These are phyloP conservation scores for Carex cristatella DNA, from an alignment of 176 grass and related monocot species.

Conservation along the genomic window DNA sequence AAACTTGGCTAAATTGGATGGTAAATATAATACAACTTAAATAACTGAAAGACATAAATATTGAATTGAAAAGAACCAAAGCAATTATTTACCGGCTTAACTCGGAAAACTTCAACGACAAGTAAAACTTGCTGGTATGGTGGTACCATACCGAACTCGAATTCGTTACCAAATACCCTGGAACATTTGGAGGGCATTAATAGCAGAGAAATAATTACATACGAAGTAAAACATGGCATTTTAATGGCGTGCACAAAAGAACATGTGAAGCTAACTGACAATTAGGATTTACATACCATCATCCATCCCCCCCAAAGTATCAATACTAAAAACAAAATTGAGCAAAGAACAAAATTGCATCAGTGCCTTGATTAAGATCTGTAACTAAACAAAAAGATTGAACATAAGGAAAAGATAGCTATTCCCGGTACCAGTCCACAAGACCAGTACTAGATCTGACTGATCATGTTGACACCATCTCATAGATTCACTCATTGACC, in stretches of 20 bases:
- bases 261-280: neutral
- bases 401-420: neutral
- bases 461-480: neutral
- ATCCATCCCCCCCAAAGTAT: neutral
- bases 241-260: neutral
- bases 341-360: neutral
- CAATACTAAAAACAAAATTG: neutral
- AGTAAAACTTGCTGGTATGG: neutral
- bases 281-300: neutral
- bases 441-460: neutral
- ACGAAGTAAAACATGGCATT: neutral
- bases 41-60: neutral
- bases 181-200: neutral
- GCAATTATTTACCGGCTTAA: neutral
- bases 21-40: neutral
- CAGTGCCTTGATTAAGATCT: neutral
- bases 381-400: constrained; percentile 3
- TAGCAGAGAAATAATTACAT: neutral
- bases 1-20: neutral
- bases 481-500: neutral
- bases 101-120: neutral
- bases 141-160: neutral
- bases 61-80: neutral
- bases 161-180: neutral
- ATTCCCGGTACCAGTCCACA: neutral